Percentiles rank a stretch among this genome's conserved stretches.
These are phyloP conservation scores for Amaranthus hypochondriacus DNA, from an alignment of 148 eudicot genomes.

Conservation along the genomic window DNA sequence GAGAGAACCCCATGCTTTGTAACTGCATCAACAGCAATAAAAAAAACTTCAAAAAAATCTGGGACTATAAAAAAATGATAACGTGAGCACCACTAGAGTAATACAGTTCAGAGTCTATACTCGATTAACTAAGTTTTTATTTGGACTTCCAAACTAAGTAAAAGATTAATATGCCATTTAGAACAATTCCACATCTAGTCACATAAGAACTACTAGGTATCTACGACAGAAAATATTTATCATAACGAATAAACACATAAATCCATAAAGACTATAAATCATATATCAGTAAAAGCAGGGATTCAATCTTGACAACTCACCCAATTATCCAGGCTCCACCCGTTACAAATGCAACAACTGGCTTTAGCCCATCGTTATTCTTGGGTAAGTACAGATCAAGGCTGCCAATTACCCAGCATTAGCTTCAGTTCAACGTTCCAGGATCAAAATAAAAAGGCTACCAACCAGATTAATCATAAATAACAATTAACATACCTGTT, in stretches of 20 bases:
- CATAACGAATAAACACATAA: not conserved
- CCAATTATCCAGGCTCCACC: constrained; percentile 99
- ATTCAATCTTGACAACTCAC: constrained; percentile 37
- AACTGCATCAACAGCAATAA: constrained; percentile 39
- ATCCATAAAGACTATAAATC: not conserved
- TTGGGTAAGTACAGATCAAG: constrained; percentile 84
- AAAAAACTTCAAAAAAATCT: constrained; percentile 10
- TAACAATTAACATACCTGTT: constrained; percentile 50
- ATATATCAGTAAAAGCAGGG: not conserved
- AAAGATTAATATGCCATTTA: not conserved
- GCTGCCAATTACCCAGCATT: constrained; percentile 36
- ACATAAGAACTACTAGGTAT: not conserved
- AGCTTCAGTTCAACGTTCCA: not conserved
- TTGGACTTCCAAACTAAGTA: too few relatives aligned
- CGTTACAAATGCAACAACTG: constrained; percentile 85
- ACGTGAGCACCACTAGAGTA: not conserved
- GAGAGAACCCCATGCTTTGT: constrained; percentile 98
- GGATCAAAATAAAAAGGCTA: not conserved
- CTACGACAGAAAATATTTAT: not conserved
- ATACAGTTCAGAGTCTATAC: too few relatives aligned
- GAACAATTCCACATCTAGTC: too few relatives aligned
- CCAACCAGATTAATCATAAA: not conserved
- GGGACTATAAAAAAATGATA: not conserved
- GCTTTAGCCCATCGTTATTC: constrained; percentile 54
- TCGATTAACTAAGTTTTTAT: too few relatives aligned